Conservation (phyloP, 176 grass and related monocot genomes). For the Microstegium vimineum region DNA sequence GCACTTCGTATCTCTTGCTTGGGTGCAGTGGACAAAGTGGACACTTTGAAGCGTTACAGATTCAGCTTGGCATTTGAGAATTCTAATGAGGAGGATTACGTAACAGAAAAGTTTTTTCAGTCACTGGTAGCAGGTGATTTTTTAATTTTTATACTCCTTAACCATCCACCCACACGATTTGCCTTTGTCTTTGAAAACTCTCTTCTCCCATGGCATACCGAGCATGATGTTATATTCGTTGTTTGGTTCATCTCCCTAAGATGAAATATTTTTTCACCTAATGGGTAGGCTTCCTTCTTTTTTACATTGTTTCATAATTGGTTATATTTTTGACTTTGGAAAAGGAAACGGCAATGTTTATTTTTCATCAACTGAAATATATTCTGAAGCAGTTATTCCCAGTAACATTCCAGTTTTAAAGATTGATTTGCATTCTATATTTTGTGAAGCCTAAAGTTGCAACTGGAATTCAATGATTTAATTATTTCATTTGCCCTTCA, state of each 20-base stretch:
- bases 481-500: too few species aligned
- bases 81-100: conserved; percentile 97
- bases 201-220: conserved; percentile 1
- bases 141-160: neutral
- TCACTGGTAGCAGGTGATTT: conserved; percentile 83
- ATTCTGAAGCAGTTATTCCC: neutral
- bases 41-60: conserved; percentile 85
- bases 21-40: conserved; percentile 83
- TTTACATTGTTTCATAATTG: neutral
- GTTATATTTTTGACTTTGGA: conserved; percentile 9
- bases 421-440: conserved; percentile 17
- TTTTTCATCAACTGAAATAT: conserved; percentile 27
- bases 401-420: conserved; percentile 17
- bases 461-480: conserved; percentile 1
- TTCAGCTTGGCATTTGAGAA: conserved; percentile 99
- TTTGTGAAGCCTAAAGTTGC: conserved; percentile 16
- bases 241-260: neutral
- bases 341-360: neutral
- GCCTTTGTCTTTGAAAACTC: conserved; percentile 6
- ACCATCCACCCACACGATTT: neutral
- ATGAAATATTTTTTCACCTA: neutral
- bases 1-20: conserved; percentile 19
- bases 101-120: conserved; percentile 99
- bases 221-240: conserved; percentile 18
- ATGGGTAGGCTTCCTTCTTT: neutral